Evolutionary conservation across 1,284 basidiomycete genomes (phyloP), one percentile per base, ranked within the genome.

Genomic region (Irpex rosettiformis): DNA sequence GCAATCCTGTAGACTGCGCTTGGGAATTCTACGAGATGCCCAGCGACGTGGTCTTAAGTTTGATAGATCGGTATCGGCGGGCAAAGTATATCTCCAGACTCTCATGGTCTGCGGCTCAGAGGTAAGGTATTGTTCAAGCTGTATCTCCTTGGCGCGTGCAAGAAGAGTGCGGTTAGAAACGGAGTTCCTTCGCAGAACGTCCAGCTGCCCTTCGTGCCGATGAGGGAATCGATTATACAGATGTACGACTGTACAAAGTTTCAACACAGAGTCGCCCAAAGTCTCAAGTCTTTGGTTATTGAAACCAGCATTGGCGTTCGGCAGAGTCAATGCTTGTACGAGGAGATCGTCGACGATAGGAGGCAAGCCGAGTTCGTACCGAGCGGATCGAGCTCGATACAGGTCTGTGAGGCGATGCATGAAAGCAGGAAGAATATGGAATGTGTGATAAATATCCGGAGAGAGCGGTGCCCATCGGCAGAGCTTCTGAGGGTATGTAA

Each of bases 281-380:
- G 91, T 93, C 70, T 95, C 93, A 54, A 94, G 70, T 1, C 89
- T 83, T 68, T 95, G 90, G 62, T 94, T 94, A 70, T 82, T 91
- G 73, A 83, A 91, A 5, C 80, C 79, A 4, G 82, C 79, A 30
- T 69, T 69, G 11, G 85, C 79, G 47, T 78, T 79, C 1, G 92
- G 92, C 10, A 91, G 75, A 0, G 89, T 92, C 28, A 90, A 77
- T 2, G 89, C 89, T 68, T 93, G 84, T 2, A 86, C 75, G 52
- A 93, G 76, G 4, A 85, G 74, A 54, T 83, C 75, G 42, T 82
- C 77, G 0, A 68, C 62, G 51, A 92, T 82, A 0, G 79, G 71
- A 5, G 88, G 87, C 16, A 91, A 74, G 8, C 77, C 76, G 33
- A 92, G 78, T 58, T 79, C 75, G 25, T 74, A 61, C 37, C 80